Evolutionary conservation across 1,284 basidiomycete genomes (phyloP), one percentile per base, ranked within the genome.

Genomic region (Tilletia horrida): DNA sequence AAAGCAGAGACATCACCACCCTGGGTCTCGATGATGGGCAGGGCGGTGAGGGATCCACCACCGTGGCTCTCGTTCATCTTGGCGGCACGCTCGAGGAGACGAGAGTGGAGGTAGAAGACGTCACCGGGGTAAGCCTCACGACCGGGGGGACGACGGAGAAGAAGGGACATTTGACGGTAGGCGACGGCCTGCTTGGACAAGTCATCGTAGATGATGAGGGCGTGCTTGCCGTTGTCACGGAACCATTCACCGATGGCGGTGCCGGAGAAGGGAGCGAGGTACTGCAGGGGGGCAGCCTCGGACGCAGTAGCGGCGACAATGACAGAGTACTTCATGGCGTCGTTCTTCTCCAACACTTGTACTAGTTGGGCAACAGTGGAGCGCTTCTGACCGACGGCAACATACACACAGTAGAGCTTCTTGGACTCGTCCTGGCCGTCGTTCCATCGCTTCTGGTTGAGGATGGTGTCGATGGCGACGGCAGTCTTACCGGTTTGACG

Each of bases 211-310:
- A 98, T 91, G 85, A 98, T 97, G 82, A 97, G 88, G 79, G 95
- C 86, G 86, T 87, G 86, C 85, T 92, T 95, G 87, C 93, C 93
- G 84, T 98, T 97, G 87, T 98, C 95, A 87, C 95, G 93, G 95
- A 98, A 98, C 95, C 95, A 98, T 87, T 98, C 95, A 84, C 95
- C 95, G 91, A 98, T 98, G 82, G 95, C 94, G 85, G 92, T 95
- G 76, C 95, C 95, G 80, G 95, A 95, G 93, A 98, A 98, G 81
- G 95, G 95, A 82, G 95, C 95, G 77, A 97, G 91, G 87, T 97
- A 98, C 85, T 97, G 95, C 69, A 98, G 88, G 76, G 95, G 95
- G 81, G 95, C 95, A 82, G 95, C 95, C 86, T 98, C 95, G 52
- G 94, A 97, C 72, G 95, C 95, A 73, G 95, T 98, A 79, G 95